Conservation (phyloP, 768 basidiomycete species). For the Pleurotus citrinopileatus region DNA sequence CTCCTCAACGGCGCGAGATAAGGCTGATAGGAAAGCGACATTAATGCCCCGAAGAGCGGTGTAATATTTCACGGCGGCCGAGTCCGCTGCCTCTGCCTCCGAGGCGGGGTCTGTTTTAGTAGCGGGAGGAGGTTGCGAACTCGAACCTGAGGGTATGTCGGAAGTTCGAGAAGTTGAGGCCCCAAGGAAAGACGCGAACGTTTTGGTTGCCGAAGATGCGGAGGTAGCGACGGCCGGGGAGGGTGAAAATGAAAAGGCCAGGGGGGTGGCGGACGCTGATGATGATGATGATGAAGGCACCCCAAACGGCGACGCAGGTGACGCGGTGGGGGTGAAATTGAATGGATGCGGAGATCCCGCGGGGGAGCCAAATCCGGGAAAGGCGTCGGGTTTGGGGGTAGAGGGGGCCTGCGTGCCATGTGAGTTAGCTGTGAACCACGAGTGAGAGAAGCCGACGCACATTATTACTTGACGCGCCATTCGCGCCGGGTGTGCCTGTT, state of each 20-base stretch:
- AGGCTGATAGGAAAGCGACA: constrained; percentile 55
- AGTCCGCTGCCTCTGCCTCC: constrained; percentile 22
- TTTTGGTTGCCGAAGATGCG: constrained; percentile 47
- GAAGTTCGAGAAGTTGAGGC: constrained; percentile 16
- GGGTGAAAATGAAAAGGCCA: constrained; percentile 15
- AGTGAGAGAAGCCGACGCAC: constrained; percentile 14
- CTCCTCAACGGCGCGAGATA: constrained; percentile 55
- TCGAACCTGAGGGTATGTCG: constrained; percentile 15
- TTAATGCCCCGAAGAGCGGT: constrained; percentile 74
- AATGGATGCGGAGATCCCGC: constrained; percentile 32
- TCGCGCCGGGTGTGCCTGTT: constrained; percentile 22
- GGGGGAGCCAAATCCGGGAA: constrained; percentile 48
- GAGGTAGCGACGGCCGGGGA: constrained; percentile 25
- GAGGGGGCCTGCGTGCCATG: constrained; percentile 21
- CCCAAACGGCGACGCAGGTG: constrained; percentile 20
- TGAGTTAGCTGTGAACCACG: constrained; percentile 8
- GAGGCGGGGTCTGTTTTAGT: constrained; percentile 12
- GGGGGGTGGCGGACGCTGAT: constrained; percentile 10
- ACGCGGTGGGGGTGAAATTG: constrained; percentile 33
- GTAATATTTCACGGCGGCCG: constrained; percentile 53
- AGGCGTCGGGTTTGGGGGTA: constrained; percentile 46
- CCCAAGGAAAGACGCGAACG: constrained; percentile 46
- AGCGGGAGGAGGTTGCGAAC: constrained; percentile 5
- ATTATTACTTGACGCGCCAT: constrained; percentile 16
- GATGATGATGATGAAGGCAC: constrained; percentile 14